A percentile compares a stretch with the other conserved stretches of the same genome.
Conservation (phyloP, 352 stramenopile species). For the Pythium brachiatum region DNA sequence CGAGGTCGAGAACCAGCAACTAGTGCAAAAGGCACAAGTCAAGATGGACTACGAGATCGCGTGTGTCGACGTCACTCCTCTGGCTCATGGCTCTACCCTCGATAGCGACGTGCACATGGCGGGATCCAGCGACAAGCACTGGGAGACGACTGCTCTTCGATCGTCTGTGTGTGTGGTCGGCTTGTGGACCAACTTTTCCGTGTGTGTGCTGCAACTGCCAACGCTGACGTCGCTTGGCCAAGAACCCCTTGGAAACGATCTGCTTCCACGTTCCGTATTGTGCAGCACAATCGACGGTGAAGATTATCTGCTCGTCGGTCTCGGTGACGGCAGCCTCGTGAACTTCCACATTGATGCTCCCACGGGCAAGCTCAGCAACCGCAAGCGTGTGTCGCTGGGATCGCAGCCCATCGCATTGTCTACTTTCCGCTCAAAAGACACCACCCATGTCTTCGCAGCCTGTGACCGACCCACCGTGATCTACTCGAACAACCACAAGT, state of each 20-base stretch:
- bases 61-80: conserved; percentile 89
- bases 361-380: conserved; percentile 47
- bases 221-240: conserved; percentile 65
- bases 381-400: conserved; percentile 94
- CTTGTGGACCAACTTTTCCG: conserved; percentile 93
- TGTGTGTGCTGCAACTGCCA: conserved; percentile 84
- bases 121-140: conserved; percentile 36
- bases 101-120: conserved; percentile 70
- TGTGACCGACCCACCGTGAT: conserved; percentile 97
- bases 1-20: conserved; percentile 52
- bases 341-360: conserved; percentile 85
- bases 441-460: conserved; percentile 95
- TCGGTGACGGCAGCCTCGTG: conserved; percentile 96
- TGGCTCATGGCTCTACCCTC: conserved; percentile 22
- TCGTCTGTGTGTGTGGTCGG: conserved; percentile 81
- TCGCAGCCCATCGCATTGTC: conserved; percentile 94
- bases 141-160: conserved; percentile 49
- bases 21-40: conserved; percentile 62
- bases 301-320: conserved; percentile 93
- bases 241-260: conserved; percentile 70
- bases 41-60: conserved; percentile 94
- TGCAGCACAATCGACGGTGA: conserved; percentile 83
- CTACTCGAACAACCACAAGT: conserved; percentile 94
- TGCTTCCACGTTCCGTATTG: conserved; percentile 87
- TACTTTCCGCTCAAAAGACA: conserved; percentile 90